Evolutionary conservation across 2,329 filamentous ascomycete species (phyloP).

Genomic region (Aspergillus brasiliensis): DNA sequence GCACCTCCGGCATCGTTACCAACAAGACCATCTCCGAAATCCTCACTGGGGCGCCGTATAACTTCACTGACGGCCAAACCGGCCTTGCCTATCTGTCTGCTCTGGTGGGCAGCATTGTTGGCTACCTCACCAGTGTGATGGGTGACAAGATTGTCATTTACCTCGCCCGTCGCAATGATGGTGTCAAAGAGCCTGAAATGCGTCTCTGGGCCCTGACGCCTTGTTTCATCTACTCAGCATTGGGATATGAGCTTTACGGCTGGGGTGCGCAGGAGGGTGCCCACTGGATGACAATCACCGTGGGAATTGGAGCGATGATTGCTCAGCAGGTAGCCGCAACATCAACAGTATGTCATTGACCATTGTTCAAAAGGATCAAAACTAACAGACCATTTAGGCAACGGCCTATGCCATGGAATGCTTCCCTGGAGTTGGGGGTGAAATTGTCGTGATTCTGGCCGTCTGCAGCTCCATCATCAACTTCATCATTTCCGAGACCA

Average conservation of each 20-base stretch:
- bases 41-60: background rate
- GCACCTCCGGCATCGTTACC: constrained; percentile 3
- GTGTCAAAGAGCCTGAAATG: constrained; percentile 1
- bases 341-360: background rate
- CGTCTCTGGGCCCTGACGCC: constrained; percentile 1
- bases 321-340: background rate
- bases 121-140: background rate
- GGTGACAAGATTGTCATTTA: background rate
- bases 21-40: constrained; percentile 5
- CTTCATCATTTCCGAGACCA: constrained; percentile 5
- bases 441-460: background rate
- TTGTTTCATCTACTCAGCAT: background rate
- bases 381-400: background rate
- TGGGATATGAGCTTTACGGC: constrained; percentile 2
- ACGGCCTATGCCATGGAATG: background rate
- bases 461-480: constrained; percentile 3
- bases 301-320: constrained; percentile 1
- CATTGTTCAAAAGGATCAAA: background rate
- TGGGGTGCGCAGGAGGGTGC: constrained; percentile 1
- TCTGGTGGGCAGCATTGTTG: background rate
- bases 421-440: background rate
- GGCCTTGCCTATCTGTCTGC: background rate
- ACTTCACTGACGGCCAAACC: background rate
- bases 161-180: constrained; percentile 1
- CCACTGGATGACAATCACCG: background rate